Base-by-base conservation (phyloP, 768 basidiomycete genomes). In the Sarcodon aspratus region DNA sequence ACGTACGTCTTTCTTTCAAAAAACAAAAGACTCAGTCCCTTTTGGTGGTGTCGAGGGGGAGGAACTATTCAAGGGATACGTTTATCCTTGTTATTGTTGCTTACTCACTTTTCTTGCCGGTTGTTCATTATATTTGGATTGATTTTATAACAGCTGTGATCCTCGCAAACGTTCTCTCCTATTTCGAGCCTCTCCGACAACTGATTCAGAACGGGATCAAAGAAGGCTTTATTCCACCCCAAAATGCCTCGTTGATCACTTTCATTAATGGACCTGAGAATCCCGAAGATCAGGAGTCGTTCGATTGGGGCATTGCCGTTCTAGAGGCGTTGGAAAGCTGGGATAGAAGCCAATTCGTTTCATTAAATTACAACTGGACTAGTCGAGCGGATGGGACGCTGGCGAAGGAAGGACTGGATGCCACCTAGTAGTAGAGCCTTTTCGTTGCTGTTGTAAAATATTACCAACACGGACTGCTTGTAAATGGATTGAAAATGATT, bases 81-180 rank as follows among this genome's bases (percentile, higher is more conserved):
- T n/a, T n/a, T n/a, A n/a, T n/a, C n/a, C n/a, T n/a, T n/a, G n/a
- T n/a, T n/a, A n/a, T n/a, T n/a, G n/a, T n/a, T n/a, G n/a, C n/a
- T n/a, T n/a, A n/a, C n/a, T n/a, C n/a, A n/a, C n/a, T n/a, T n/a
- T n/a, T n/a, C n/a, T n/a, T n/a, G n/a, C n/a, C n/a, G n/a, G 47
- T 7, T 3, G 13, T 3, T 44, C n/a, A 3, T 40, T 11, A 1
- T 13, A 4, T 27, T 13, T 9, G 9, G 10, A n/a, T n/a, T n/a
- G n/a, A n/a, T n/a, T n/a, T n/a, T n/a, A n/a, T n/a, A n/a, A n/a
- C n/a, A n/a, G 82, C 94, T 11, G 84, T 96, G 37, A 66, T 96
- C 38, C 67, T 96, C 21, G 60, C 96, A n/a, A 95, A 97, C 61
- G 85, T 96, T 27, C 75, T 77, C 31, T 74, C 74, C 0, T 96